These are phyloP conservation scores for Alternaria longipes DNA, from an alignment of 2,329 filamentous ascomycete species.

Conservation along the genomic window DNA sequence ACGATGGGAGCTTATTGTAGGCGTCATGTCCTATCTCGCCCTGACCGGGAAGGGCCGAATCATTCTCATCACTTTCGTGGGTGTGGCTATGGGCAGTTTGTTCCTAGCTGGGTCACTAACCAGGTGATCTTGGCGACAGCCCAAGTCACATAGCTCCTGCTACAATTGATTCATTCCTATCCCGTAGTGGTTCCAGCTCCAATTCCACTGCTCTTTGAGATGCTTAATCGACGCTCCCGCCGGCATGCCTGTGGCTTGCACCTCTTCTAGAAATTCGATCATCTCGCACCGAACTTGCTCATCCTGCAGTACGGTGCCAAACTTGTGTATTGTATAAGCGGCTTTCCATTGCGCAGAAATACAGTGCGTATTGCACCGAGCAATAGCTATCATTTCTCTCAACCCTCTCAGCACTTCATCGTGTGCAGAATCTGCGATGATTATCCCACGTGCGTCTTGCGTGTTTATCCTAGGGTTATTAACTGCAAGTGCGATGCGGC, in stretches of 20 bases:
- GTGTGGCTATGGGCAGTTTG: constrained; percentile 38
- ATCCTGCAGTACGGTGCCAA: constrained; percentile 17
- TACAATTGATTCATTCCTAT: constrained; percentile 2
- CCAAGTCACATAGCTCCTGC: background rate
- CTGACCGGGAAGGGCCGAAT: constrained; percentile 58
- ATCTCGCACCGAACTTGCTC: constrained; percentile 21
- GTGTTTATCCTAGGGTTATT: constrained; percentile 8
- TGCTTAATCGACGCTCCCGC: constrained; percentile 19
- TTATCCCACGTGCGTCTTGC: background rate
- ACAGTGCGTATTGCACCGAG: constrained; percentile 25
- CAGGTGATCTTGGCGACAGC: constrained; percentile 15
- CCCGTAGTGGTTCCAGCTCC: constrained; percentile 3
- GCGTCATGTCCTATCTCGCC: constrained; percentile 64
- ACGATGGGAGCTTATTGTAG: constrained; percentile 67
- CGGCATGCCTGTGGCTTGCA: constrained; percentile 25
- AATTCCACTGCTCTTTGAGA: constrained; percentile 25
- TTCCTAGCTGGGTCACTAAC: constrained; percentile 35
- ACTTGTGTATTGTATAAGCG: constrained; percentile 25
- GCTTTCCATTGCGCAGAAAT: constrained; percentile 21
- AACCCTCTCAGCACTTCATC: constrained; percentile 16
- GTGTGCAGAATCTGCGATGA: background rate
- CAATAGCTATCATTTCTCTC: constrained; percentile 28
- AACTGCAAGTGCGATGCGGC: constrained; percentile 21
- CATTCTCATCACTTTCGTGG: constrained; percentile 46
- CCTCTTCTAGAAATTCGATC: constrained; percentile 32